Percentiles rank a stretch among this genome's conserved stretches.
phyloP scores from a whole-genome alignment of 2,329 filamentous ascomycete species.

The Calonectria leucothoes region DNA sequence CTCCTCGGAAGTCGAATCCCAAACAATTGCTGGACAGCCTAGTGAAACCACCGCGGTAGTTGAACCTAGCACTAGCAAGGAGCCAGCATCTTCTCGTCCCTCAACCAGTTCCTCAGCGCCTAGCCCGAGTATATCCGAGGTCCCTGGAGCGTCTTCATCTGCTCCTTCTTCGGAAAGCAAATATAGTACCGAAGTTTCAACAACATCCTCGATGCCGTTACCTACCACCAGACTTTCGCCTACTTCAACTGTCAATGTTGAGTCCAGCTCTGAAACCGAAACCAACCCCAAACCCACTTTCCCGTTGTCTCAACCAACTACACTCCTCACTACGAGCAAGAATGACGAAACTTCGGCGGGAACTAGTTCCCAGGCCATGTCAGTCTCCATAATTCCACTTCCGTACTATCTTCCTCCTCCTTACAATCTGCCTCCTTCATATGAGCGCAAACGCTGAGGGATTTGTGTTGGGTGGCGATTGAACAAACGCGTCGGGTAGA shows the following conservation, averaged over 20 bases:
- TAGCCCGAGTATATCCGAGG: neutral
- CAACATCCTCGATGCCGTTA: neutral
- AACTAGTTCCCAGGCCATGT: neutral
- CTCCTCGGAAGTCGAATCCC: neutral
- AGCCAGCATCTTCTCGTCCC: neutral
- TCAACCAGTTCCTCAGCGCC: neutral
- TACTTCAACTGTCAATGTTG: slow-evolving; percentile 21
- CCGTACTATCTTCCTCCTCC: slow-evolving; percentile 39
- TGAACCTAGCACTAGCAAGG: neutral
- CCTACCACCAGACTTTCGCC: slow-evolving; percentile 1
- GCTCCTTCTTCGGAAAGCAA: slow-evolving; percentile 1
- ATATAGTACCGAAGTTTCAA: slow-evolving; percentile 8
- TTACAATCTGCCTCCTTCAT: slow-evolving; percentile 32
- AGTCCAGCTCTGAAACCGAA: slow-evolving; percentile 23
- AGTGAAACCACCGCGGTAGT: slow-evolving; percentile 2
- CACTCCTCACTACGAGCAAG: slow-evolving; percentile 40
- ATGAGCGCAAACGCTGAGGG: slow-evolving; percentile 36
- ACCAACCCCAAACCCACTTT: slow-evolving; percentile 10
- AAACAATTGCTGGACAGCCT: slow-evolving; percentile 10
- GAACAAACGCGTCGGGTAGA: neutral
- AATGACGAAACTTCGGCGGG: slow-evolving; percentile 1
- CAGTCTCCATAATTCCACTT: slow-evolving; percentile 25
- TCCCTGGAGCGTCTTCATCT: neutral
- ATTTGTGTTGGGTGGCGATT: neutral
- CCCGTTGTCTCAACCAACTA: slow-evolving; percentile 31